A percentile compares a stretch with the other conserved stretches of the same genome.
phyloP scores from a whole-genome alignment of 495 filamentous ascomycete species.

The Stereocaulon alpinum region DNA sequence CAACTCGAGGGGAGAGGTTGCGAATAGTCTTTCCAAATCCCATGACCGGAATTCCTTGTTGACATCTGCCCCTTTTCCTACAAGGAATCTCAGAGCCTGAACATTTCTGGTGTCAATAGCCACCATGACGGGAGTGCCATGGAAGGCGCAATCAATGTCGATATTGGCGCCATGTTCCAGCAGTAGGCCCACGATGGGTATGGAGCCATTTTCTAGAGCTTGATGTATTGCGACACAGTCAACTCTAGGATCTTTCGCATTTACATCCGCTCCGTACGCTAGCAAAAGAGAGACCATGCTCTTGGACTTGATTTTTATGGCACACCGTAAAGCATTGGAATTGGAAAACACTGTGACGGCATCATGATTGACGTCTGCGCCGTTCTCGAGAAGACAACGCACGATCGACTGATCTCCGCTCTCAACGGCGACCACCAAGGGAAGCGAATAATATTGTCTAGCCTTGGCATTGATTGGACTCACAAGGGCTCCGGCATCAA shows the following conservation, averaged over 20 bases:
- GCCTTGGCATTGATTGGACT: not conserved
- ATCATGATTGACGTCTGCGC: slow-evolving; percentile 25
- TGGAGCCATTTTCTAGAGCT: slow-evolving; percentile 10
- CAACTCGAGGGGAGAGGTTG: not conserved
- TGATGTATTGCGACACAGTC: slow-evolving; percentile 10
- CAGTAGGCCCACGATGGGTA: slow-evolving; percentile 15
- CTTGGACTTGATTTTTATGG: not conserved
- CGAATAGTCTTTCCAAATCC: not conserved
- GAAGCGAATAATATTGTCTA: not conserved
- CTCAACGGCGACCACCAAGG: not conserved
- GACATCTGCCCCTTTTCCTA: slow-evolving; percentile 19
- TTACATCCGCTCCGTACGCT: not conserved
- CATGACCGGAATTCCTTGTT: not conserved
- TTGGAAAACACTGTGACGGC: not conserved
- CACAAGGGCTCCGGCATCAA: not conserved
- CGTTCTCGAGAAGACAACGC: slow-evolving; percentile 5
- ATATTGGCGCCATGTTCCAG: slow-evolving; percentile 22
- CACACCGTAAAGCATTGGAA: not conserved
- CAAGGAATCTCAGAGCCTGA: slow-evolving; percentile 14
- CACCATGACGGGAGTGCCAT: slow-evolving; percentile 24
- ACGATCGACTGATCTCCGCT: too few species aligned
- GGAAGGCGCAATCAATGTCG: slow-evolving; percentile 1
- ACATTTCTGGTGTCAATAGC: slow-evolving; percentile 13
- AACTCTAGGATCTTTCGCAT: too few species aligned
- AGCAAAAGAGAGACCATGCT: not conserved